A percentile compares a stretch with the other conserved stretches of the same genome.
Conservation (phyloP, 495 filamentous ascomycete species). For the Penicillium egyptiacum region DNA sequence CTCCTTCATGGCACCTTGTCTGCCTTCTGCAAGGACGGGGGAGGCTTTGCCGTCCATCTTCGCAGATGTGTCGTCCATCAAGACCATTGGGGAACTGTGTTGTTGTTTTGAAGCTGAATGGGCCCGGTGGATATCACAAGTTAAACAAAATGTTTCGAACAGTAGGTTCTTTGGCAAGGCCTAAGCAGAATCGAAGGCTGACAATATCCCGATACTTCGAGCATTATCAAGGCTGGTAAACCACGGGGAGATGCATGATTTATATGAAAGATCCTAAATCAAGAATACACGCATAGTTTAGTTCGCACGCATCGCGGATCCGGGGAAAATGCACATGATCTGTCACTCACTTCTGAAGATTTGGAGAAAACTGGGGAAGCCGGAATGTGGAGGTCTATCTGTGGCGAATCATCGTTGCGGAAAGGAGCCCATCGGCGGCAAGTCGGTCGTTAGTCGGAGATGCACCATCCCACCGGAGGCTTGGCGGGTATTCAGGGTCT, state of each 20-base stretch:
- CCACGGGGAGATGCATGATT: neutral
- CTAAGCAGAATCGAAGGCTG: neutral
- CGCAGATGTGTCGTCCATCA: neutral
- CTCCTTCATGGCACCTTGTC: conserved; percentile 22
- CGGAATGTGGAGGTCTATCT: neutral
- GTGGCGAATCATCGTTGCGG: conserved; percentile 6
- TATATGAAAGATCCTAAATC: neutral
- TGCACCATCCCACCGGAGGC: neutral
- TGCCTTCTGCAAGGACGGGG: conserved; percentile 9
- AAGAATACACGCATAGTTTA: neutral
- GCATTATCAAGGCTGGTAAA: conserved; percentile 2
- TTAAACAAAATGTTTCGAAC: neutral
- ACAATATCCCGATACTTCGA: neutral
- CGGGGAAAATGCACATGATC: conserved; percentile 12
- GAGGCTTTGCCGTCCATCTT: conserved; percentile 4
- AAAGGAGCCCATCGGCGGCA: neutral
- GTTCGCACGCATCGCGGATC: conserved; percentile 8
- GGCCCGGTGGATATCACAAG: too few relatives aligned
- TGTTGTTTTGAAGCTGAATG: neutral
- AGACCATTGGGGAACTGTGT: neutral
- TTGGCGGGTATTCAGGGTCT: conserved; percentile 6
- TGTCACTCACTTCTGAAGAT: conserved; percentile 9
- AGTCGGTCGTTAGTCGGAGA: conserved; percentile 19
- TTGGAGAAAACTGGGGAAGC: conserved; percentile 14
- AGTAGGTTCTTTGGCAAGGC: neutral